Base-by-base conservation (phyloP, 805 yeast genomes). In the Tetrapisispora taiwanensis region DNA sequence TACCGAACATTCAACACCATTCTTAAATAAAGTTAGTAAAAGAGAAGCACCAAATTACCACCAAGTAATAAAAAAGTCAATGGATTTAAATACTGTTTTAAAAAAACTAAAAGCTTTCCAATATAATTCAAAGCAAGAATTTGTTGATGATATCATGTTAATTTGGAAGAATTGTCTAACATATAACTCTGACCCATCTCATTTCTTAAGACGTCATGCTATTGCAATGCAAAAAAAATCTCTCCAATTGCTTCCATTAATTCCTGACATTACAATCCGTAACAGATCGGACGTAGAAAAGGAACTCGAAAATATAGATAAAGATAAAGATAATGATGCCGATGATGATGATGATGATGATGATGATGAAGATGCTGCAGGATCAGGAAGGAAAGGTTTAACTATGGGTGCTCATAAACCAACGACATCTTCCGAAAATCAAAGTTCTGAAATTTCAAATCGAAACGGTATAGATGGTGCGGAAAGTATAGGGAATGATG, bases 11-110 rank as follows among this genome's bases (percentile, higher is more conserved):
- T 88, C 97, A 0, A 88, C 97, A 1, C 95, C 97, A 0, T 92
- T 92, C 58, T 70, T 92, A 52, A 92, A 89, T 65, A 85, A 86
- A 58, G 99, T 92, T n/a, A 86, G 92, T 46, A 92, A 92, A 60
- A 74, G 98, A 45, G 99, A 92, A 56, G 99, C 99, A 0, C 99
- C 98, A 7, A 92, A 92, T 59, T 92, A 92, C 64, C 87, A 87
- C 51, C 81, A 82, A 45, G 73, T 92, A 35, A 90, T 92, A 55
- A 89, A 87, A 54, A 78, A 76, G 46, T 97, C 99, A 19, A 92
- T 92, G 99, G 99, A 92, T 59, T 70, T 92, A 52, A 89, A 88
- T 57, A 90, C 97, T 0, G 95, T 94, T 13, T 72, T 87, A 79
- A 89, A 88, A 57, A 92, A 90, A 60, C 67, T 94, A 55, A 88